phyloP scores from a whole-genome alignment of 2,329 filamentous ascomycete species.

The Emmonsiellopsis sp. region DNA sequence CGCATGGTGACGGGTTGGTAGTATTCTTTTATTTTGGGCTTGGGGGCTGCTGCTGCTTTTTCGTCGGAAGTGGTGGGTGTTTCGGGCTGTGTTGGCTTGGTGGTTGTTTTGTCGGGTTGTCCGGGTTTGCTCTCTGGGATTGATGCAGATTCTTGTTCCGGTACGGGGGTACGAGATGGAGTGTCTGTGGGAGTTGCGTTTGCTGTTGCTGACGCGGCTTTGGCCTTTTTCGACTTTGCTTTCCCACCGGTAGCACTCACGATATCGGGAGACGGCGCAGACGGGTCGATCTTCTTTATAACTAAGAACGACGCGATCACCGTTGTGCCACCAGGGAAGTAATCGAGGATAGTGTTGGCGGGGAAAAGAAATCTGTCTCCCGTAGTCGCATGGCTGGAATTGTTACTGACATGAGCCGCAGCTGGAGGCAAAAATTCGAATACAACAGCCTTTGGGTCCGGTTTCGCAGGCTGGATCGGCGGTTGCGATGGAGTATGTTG shows the following conservation, averaged over 20 bases:
- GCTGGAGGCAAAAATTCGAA: conserved; percentile 39
- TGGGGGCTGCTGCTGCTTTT: conserved; percentile 8
- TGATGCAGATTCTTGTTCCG: conserved; percentile 13
- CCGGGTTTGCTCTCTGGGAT: conserved; percentile 13
- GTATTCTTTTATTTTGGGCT: conserved; percentile 33
- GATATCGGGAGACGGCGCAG: conserved; percentile 15
- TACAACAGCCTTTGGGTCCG: conserved; percentile 38
- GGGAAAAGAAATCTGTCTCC: conserved; percentile 43
- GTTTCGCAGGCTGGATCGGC: conserved; percentile 23
- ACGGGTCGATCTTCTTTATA: conserved; percentile 34
- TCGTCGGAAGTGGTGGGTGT: conserved; percentile 5
- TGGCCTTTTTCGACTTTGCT: conserved; percentile 30
- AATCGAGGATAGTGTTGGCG: conserved; percentile 41
- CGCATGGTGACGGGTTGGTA: conserved; percentile 49
- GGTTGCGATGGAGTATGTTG: conserved; percentile 20
- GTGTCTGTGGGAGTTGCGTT: conserved; percentile 14
- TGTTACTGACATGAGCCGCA: conserved; percentile 24
- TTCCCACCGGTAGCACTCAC: conserved; percentile 22
- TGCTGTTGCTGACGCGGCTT: conserved; percentile 12
- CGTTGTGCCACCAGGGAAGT: conserved; percentile 35
- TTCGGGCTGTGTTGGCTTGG: conserved; percentile 6
- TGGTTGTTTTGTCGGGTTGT: conserved; percentile 3
- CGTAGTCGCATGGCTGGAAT: conserved; percentile 31
- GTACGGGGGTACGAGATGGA: conserved; percentile 1
- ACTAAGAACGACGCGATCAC: conserved; percentile 41